Base-by-base conservation (phyloP, 441 rosid genomes). In the Biscutella laevigata region DNA sequence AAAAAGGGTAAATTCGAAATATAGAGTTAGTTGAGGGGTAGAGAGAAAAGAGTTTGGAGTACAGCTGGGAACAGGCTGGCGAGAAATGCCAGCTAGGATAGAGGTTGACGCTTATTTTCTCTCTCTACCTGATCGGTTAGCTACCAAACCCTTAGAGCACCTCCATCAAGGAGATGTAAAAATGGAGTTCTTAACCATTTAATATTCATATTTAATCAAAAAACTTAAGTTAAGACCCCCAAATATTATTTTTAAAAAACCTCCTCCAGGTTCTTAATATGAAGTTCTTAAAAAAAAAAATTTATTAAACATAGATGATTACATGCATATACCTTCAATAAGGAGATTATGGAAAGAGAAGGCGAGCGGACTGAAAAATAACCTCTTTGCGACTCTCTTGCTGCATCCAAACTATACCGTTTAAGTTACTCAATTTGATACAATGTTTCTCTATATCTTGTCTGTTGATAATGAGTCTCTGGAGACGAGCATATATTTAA, bases 291-390 rank as follows among this genome's bases (percentile, higher is more conserved):
- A n/a, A n/a, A n/a, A n/a, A n/a, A n/a, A n/a, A n/a, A n/a, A n/a
- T n/a, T n/a, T n/a, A n/a, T n/a, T n/a, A n/a, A n/a, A n/a, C n/a
- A n/a, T n/a, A n/a, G n/a, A n/a, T n/a, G n/a, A n/a, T n/a, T n/a
- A n/a, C n/a, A n/a, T n/a, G n/a, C n/a, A n/a, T n/a, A n/a, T n/a
- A n/a, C n/a, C n/a, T n/a, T n/a, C n/a, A n/a, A n/a, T n/a, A n/a
- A n/a, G n/a, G n/a, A 16, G 98, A 87, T 62, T 83, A 87, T 53
- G 94, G 88, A 43, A 87, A 87, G 79, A 77, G 89, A 73, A 84
- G 98, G 50, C 84, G 90, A 29, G 55, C 49, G 25, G 71, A 66
- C 71, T 66, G 45, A 66, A 14, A 27, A n/a, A 12, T 19, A 39
- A 30, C 26, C 13, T 58, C 43, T 24, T 14, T 0, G 5, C 5